A percentile compares a stretch with the other conserved stretches of the same genome.
Conservation (phyloP, 164 flowering plant species). For the Kalanchoe fedtschenkoi region DNA sequence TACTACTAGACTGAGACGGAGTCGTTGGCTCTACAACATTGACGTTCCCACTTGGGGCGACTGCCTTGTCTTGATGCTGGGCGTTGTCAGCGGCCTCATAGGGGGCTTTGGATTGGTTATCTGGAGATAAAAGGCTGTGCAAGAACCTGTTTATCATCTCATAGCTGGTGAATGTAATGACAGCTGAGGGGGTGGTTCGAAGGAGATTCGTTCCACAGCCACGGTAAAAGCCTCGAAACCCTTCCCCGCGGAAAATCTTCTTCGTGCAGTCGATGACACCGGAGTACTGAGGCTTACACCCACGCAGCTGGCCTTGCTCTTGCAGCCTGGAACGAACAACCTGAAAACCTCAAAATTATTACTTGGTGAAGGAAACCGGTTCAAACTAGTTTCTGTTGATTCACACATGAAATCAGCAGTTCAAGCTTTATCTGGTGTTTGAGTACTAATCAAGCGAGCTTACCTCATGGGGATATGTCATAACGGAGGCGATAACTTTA, state of each 20-base stretch:
- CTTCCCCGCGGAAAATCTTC: slow-evolving; percentile 58
- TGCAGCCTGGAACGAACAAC: slow-evolving; percentile 86
- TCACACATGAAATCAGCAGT: too few species aligned
- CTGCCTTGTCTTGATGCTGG: slow-evolving; percentile 9
- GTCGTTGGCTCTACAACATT: slow-evolving; percentile 13
- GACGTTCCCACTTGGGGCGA: slow-evolving; percentile 9
- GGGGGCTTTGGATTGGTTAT: slow-evolving; percentile 14
- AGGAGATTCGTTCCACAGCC: slow-evolving; percentile 91
- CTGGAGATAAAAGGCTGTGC: slow-evolving; percentile 27
- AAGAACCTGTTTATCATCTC: slow-evolving; percentile 76
- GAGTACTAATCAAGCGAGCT: not conserved
- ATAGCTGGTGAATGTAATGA: slow-evolving; percentile 80
- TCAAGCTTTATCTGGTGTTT: not conserved
- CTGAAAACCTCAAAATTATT: slow-evolving; percentile 20
- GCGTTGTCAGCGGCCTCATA: slow-evolving; percentile 21
- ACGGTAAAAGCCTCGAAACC: slow-evolving; percentile 76
- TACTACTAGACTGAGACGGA: slow-evolving; percentile 19
- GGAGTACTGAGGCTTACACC: slow-evolving; percentile 29
- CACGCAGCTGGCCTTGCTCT: slow-evolving; percentile 79
- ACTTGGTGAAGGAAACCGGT: not conserved
- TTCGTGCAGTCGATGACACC: slow-evolving; percentile 78
- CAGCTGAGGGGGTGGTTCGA: slow-evolving; percentile 91
- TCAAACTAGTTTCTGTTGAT: not conserved
- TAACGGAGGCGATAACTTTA: slow-evolving; percentile 66
- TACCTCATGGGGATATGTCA: slow-evolving; percentile 97